Base-by-base conservation (phyloP, 2,329 filamentous ascomycete genomes). In the Seiridium cupressi region DNA sequence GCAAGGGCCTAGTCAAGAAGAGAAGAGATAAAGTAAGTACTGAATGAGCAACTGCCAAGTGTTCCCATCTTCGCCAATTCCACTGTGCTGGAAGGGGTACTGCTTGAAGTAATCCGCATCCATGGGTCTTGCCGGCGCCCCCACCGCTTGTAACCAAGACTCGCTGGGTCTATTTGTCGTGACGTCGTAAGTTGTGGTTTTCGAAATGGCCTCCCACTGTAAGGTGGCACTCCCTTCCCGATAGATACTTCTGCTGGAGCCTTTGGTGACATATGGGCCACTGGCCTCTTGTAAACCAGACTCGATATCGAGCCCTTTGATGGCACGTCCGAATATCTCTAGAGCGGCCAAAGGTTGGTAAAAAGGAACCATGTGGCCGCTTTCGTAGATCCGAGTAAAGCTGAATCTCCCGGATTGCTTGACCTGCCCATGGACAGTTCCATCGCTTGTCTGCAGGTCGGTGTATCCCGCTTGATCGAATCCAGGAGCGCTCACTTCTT, bases 331-430 rank as follows among this genome's bases (percentile, higher is more conserved):
- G 63, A 84, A 82, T 61, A 84, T 73, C 62, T 78, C 77, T 10
- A 83, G 70, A 6, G 81, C 70, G 10, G 75, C 78, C 38, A 80
- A 71, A 3, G 77, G 84, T 66, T 84, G 82, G 68, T 85, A 85
- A 68, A 83, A 84, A 0, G 82, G 82, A 36, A 77, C 76, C 65
- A 77, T 73, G 64, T 78, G 76, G 7, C 75, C 76, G 31, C 69
- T 68, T 60, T 76, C 70, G 65, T 74, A 77, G 63, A 84, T 74
- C 32, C 82, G 74, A 5, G 78, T 74, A 67, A 83, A 83, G 51
- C 75, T 78, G 69, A 80, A 84, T 58, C 77, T 76, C 13, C 76
- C 81, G 4, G 76, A 73, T 69, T 85, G 82, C 68, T 77, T 80
- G 26, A 81, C 79, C 65, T 83, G 79, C 5, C 81, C 83, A 68